A percentile compares a stretch with the other conserved stretches of the same genome.
These are phyloP conservation scores for Gossypium turneri DNA, from an alignment of 345 rosid species.

Conservation along the genomic window DNA sequence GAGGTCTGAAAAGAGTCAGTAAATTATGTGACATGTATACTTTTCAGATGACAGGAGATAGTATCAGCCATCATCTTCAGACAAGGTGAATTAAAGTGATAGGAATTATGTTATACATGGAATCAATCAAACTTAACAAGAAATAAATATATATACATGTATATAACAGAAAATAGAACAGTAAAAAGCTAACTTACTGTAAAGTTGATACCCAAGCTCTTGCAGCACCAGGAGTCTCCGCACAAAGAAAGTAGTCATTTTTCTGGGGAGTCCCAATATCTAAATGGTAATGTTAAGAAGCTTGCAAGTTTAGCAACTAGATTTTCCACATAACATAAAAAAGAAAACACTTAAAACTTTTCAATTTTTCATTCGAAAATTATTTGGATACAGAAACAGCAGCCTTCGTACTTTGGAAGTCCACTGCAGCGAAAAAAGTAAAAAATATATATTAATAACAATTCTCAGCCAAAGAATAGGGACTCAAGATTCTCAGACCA, in stretches of 20 bases:
- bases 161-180: not conserved
- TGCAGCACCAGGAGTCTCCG: conserved; percentile 96
- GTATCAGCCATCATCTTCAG: not conserved
- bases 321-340: conserved; percentile 5
- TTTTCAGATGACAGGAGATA: not conserved
- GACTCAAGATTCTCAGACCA: not conserved
- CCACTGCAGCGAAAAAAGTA: conserved; percentile 53
- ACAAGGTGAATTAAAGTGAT: not conserved
- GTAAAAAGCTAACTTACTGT: conserved; percentile 54
- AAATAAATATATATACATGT: not conserved
- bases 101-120: not conserved
- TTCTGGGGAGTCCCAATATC: conserved; percentile 96
- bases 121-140: not conserved
- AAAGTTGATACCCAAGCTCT: conserved; percentile 97
- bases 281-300: conserved; percentile 47
- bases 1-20: not conserved
- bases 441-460: not conserved
- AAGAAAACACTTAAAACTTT: not conserved
- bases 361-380: not conserved
- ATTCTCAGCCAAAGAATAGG: not conserved
- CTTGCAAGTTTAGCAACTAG: not conserved
- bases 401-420: conserved; percentile 90
- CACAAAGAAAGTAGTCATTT: conserved; percentile 91
- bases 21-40: not conserved
- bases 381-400: conserved; percentile 92